Conservation (phyloP, 1,284 basidiomycete genomes). For the Tremellales sp. region DNA sequence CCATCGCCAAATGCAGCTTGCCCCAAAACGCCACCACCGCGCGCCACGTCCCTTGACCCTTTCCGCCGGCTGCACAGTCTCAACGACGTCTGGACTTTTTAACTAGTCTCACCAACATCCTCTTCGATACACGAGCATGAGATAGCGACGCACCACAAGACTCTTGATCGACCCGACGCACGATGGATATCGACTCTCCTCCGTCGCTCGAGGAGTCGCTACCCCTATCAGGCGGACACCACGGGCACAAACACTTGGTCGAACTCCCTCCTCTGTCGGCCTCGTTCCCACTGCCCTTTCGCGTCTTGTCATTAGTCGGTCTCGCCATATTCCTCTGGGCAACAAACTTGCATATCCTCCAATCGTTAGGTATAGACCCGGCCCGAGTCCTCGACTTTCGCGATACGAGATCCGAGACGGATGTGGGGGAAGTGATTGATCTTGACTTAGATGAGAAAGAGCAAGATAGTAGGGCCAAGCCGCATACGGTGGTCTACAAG, state of each 20-base stretch:
- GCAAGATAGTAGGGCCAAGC: neutral
- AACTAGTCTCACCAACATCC: too few species aligned
- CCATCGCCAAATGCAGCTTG: too few species aligned
- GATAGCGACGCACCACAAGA: too few species aligned
- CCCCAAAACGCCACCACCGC: too few species aligned
- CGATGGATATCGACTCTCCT: slow-evolving; percentile 48
- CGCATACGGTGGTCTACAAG: slow-evolving; percentile 65
- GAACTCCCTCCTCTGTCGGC: slow-evolving; percentile 54
- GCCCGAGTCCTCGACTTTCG: slow-evolving; percentile 56
- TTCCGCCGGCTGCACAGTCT: too few species aligned
- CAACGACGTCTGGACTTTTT: too few species aligned
- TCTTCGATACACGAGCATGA: too few species aligned
- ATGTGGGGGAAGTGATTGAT: neutral
- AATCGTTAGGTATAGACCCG: slow-evolving; percentile 68
- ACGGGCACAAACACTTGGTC: slow-evolving; percentile 42
- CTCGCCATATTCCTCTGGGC: slow-evolving; percentile 75
- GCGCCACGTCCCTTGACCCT: too few species aligned
- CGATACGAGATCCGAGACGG: slow-evolving; percentile 8
- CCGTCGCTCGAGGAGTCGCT: slow-evolving; percentile 6
- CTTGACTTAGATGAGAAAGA: neutral
- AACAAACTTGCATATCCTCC: slow-evolving; percentile 77
- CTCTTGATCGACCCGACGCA: too few species aligned
- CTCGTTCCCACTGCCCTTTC: slow-evolving; percentile 73
- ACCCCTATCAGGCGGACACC: slow-evolving; percentile 3
- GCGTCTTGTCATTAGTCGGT: slow-evolving; percentile 67